Conservation (phyloP, 2,329 filamentous ascomycete species). For the Penicillium hordei region DNA sequence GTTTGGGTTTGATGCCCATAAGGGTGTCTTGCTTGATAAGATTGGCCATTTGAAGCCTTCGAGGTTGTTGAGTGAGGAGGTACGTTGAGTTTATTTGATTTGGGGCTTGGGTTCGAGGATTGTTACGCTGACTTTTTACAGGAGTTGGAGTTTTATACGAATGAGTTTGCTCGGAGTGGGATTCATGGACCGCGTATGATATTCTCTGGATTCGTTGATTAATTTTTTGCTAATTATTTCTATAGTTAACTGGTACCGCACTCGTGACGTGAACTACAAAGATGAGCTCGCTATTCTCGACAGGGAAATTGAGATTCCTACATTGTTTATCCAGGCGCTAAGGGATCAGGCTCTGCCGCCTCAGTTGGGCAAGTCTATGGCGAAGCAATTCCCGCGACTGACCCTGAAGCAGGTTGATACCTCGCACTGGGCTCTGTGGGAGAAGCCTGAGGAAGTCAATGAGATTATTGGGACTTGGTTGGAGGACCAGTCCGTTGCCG, state of each 20-base stretch:
- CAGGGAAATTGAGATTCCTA: slow-evolving; percentile 58
- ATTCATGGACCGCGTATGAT: slow-evolving; percentile 68
- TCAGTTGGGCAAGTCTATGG: slow-evolving; percentile 70
- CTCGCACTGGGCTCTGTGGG: slow-evolving; percentile 79
- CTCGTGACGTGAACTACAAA: slow-evolving; percentile 67
- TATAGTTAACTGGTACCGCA: slow-evolving; percentile 82
- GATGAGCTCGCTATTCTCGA: slow-evolving; percentile 60
- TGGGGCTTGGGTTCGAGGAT: background rate
- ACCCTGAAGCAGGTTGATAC: slow-evolving; percentile 66
- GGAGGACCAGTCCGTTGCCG: slow-evolving; percentile 53
- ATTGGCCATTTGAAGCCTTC: slow-evolving; percentile 58
- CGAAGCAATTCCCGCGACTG: slow-evolving; percentile 62
- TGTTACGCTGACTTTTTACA: slow-evolving; percentile 20
- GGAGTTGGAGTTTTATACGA: slow-evolving; percentile 74
- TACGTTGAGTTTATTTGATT: slow-evolving; percentile 28
- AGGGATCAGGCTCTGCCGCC: slow-evolving; percentile 72
- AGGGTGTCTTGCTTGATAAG: slow-evolving; percentile 65
- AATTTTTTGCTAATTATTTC: background rate
- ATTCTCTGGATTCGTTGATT: background rate
- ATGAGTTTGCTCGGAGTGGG: slow-evolving; percentile 69
- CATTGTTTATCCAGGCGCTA: slow-evolving; percentile 72
- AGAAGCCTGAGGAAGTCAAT: slow-evolving; percentile 72
- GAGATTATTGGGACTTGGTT: slow-evolving; percentile 67
- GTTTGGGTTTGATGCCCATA: slow-evolving; percentile 56
- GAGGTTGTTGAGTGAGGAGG: slow-evolving; percentile 62